Base-by-base conservation (phyloP, 106 monocot species). In the Dactylorhiza incarnata region DNA sequence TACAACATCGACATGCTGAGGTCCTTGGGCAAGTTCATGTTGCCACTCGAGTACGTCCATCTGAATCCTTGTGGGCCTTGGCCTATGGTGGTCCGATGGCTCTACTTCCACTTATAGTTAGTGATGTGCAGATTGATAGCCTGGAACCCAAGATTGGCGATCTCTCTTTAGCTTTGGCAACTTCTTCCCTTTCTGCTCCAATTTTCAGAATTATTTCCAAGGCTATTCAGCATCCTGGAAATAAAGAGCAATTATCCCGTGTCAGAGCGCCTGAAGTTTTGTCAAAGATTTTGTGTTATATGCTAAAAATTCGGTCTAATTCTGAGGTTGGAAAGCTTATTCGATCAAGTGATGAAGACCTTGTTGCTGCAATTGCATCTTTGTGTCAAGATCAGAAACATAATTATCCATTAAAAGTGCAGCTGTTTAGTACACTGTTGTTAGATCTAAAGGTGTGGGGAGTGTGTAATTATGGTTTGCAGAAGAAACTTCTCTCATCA, bases 361-460 rank as follows among this genome's bases (percentile, higher is more conserved):
- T 99, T 81, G 91, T 99, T 80, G 86, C 81, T 83, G 89, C 91
- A 72, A 79, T 94, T 81, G 81, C 89, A 3, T 94, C 91, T 76
- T 85, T 99, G 24, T 99, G 97, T 74, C 97, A 89, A 74, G 89
- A 87, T 75, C 89, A 85, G 72, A 94, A 86, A 75, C 82, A 74
- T 62, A 88, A 99, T 56, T 83, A 99, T 66, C 49, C 45, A 51
- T 86, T 99, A 43, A 99, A 94, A 87, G 91, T 99, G 65, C 86
- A 91, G 79, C 83, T 99, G 76, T 99, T 99, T 71, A 82, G 85
- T 54, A 89, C 84, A 65, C 82, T 99, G 66, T 78, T 99, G 26
- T 82, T 99, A 76, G 94, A 99, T 83, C 72, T 99, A 76, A 99
- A 91, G 81, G 84, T 85, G 76, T 99, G 97, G 97, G 85, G 94